Percentiles rank a stretch among this genome's conserved stretches.
These are phyloP conservation scores for Omphalea diandra DNA, from an alignment of 441 rosid genomes.

Conservation along the genomic window DNA sequence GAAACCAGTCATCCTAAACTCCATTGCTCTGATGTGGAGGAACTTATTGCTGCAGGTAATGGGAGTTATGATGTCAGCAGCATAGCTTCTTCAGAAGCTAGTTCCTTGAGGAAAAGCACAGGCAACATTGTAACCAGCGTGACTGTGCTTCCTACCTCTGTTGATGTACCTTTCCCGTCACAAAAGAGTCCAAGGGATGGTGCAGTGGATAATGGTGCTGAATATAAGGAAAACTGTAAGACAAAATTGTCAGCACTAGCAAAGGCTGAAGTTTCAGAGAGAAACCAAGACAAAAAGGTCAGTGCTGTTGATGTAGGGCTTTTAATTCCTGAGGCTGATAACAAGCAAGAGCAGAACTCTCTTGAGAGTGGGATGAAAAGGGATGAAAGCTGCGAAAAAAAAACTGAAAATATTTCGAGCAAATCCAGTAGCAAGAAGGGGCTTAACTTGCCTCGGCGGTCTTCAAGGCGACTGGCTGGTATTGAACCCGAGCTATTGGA, in stretches of 20 bases:
- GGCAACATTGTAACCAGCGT: constrained; percentile 19
- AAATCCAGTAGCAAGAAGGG: constrained; percentile 27
- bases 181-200: constrained; percentile 19
- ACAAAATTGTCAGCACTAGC: constrained; percentile 14
- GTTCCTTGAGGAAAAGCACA: constrained; percentile 21
- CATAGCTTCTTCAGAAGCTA: constrained; percentile 23
- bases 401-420: constrained; percentile 21
- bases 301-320: constrained; percentile 18
- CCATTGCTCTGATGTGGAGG: constrained; percentile 14
- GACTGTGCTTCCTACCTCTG: constrained; percentile 11
- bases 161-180: constrained; percentile 26
- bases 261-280: constrained; percentile 19
- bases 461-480: constrained; percentile 36
- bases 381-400: constrained; percentile 9
- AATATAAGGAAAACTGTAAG: constrained; percentile 23
- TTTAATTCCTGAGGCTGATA: constrained; percentile 18
- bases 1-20: constrained; percentile 9
- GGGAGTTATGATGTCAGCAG: constrained; percentile 34
- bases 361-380: constrained; percentile 23
- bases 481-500: constrained; percentile 18
- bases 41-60: constrained; percentile 34
- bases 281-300: constrained; percentile 19
- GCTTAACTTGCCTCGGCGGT: constrained; percentile 28
- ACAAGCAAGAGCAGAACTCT: constrained; percentile 25
- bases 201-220: constrained; percentile 18